Evolutionary conservation across 768 basidiomycete species (phyloP).

Genomic region (Exsudoporus frostii): DNA sequence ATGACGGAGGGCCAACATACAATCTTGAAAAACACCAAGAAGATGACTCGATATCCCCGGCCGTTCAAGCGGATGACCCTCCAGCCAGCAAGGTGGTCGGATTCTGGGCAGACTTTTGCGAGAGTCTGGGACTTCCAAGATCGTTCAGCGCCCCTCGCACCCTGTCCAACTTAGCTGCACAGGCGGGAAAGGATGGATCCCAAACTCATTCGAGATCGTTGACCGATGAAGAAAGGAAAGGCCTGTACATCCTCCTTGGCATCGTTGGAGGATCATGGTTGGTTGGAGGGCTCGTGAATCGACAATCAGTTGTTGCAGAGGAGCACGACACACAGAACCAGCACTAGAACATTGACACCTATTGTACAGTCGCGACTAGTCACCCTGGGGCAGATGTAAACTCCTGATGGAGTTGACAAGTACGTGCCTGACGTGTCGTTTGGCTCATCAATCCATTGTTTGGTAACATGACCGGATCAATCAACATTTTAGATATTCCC

Average conservation of each 20-base stretch:
- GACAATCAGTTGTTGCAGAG: slow-evolving; percentile 7
- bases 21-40: slow-evolving; percentile 33
- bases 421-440: background rate
- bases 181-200: slow-evolving; percentile 14
- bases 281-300: slow-evolving; percentile 35
- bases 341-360: slow-evolving; percentile 12
- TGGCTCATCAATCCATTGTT: background rate
- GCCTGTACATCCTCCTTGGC: slow-evolving; percentile 48
- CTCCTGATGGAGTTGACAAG: background rate
- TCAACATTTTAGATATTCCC: background rate
- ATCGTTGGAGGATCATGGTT: slow-evolving; percentile 49
- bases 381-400: background rate
- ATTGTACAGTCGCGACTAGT: slow-evolving; percentile 1
- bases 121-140: slow-evolving; percentile 37
- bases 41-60: background rate
- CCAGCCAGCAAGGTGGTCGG: slow-evolving; percentile 15
- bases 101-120: slow-evolving; percentile 35
- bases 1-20: slow-evolving; percentile 46
- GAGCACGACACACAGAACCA: slow-evolving; percentile 4
- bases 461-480: background rate
- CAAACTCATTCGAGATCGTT: slow-evolving; percentile 31
- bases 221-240: slow-evolving; percentile 43
- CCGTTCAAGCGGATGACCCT: slow-evolving; percentile 7
- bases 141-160: slow-evolving; percentile 25
- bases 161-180: slow-evolving; percentile 9